A percentile compares a stretch with the other conserved stretches of the same genome.
Conservation (phyloP, 2,329 filamentous ascomycete species). For the Ophiocordyceps unilateralis region DNA sequence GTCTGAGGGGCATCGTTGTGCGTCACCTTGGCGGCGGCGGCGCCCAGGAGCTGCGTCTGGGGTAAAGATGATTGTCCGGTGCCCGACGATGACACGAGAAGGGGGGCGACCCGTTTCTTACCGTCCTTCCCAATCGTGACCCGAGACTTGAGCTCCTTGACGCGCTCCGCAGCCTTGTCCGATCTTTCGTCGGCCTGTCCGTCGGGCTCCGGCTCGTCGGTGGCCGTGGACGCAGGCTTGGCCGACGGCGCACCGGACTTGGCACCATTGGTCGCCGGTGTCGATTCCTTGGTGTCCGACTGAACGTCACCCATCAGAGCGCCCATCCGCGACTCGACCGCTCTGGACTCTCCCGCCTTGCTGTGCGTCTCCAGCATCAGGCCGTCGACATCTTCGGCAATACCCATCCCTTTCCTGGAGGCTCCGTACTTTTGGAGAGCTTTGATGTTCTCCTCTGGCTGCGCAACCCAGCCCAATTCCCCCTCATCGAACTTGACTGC, state of each 20-base stretch:
- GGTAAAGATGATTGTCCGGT: constrained; percentile 77
- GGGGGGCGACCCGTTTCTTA: constrained; percentile 84
- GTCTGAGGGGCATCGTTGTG: constrained; percentile 63
- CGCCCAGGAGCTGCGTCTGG: constrained; percentile 71
- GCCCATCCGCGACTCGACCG: constrained; percentile 89
- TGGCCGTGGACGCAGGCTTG: constrained; percentile 18
- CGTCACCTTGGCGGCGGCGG: constrained; percentile 43
- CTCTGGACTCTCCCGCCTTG: constrained; percentile 77
- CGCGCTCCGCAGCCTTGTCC: constrained; percentile 35
- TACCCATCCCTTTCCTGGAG: constrained; percentile 72
- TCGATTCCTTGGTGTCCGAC: constrained; percentile 33
- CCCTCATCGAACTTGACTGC: constrained; percentile 67
- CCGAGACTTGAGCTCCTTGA: constrained; percentile 60
- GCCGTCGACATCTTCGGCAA: constrained; percentile 83
- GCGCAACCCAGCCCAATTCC: constrained; percentile 79
- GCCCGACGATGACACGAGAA: constrained; percentile 80
- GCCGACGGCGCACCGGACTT: constrained; percentile 22
- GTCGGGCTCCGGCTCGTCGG: constrained; percentile 18
- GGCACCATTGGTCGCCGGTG: constrained; percentile 30
- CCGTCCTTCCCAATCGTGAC: constrained; percentile 94
- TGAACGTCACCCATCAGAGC: constrained; percentile 85
- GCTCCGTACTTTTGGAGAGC: constrained; percentile 84
- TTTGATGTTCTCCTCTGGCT: constrained; percentile 78
- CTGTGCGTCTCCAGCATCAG: constrained; percentile 77
- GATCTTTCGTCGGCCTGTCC: constrained; percentile 27